Evolutionary conservation across 2,329 filamentous ascomycete species (phyloP).

Genomic region (Aspergillus fumigatiaffinis): DNA sequence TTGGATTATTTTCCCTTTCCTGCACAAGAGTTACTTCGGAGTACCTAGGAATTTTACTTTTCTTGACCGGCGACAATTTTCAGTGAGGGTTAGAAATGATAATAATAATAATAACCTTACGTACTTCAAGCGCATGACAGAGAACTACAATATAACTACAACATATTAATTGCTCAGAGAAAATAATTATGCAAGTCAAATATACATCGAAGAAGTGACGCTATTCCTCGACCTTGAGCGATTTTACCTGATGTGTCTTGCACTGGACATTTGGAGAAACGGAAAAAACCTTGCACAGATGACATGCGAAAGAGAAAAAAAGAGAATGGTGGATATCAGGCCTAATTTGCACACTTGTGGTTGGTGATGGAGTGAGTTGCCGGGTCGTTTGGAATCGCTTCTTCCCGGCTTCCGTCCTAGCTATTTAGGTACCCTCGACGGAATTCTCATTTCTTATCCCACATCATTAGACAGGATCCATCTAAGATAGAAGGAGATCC

Average conservation of each 20-base stretch:
- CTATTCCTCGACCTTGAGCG: neutral
- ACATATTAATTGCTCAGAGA: neutral
- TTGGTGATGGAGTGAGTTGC: slow-evolving; percentile 7
- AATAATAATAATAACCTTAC: no score
- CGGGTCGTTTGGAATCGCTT: slow-evolving; percentile 15
- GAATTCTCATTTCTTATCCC: neutral
- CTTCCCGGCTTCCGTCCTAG: slow-evolving; percentile 11
- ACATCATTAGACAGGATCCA: neutral
- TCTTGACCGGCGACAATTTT: slow-evolving; percentile 16
- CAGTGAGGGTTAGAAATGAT: neutral
- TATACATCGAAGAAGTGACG: neutral
- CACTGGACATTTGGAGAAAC: neutral
- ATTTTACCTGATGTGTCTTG: neutral
- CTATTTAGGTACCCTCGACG: neutral
- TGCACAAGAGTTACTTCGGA: neutral
- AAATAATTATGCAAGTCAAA: neutral
- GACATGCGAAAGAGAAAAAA: slow-evolving; percentile 3
- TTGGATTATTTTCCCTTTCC: slow-evolving; percentile 8
- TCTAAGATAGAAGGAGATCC: neutral
- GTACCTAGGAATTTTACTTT: slow-evolving; percentile 1
- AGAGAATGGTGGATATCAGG: slow-evolving; percentile 11
- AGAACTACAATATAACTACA: neutral
- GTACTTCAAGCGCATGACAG: neutral
- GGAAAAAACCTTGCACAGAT: neutral
- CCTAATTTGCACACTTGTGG: slow-evolving; percentile 11